Base-by-base conservation (phyloP, 2,329 filamentous ascomycete species). In the Huntiella bhutanensis region DNA sequence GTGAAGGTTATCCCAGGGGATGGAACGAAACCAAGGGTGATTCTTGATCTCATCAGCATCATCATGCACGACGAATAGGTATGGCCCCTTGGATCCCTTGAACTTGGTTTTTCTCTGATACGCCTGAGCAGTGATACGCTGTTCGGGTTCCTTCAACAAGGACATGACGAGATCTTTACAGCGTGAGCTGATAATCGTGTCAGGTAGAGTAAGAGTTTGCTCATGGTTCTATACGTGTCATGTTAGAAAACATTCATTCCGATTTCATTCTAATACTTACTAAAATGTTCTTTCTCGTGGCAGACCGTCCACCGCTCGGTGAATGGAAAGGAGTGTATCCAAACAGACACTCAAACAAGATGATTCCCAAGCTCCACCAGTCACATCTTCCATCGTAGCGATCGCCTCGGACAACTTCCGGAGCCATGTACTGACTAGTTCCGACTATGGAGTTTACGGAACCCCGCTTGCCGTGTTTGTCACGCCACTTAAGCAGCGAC, bases 351-450 rank as follows among this genome's bases (percentile, higher is more conserved):
- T 96, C 88, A 56, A 84, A 96, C 48, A 96, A 63, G 57, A 96
- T 95, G 57, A 96, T 77, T 45, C 86, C 88, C 54, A 96, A 75
- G 62, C 87, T 95, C 88, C 83, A 96, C 85, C 74, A 96, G 62
- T 96, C 88, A 62, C 88, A 96, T 56, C 88, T 73, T 28, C 83
- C 88, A 62, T 96, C 91, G 59, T 96, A 96, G 34, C 71, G 64
- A 42, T 85, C 73, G 22, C 87, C 84, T 53, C 73, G 68, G 49
- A 95, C 79, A 13, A 96, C 83, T 64, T 96, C 91, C 2, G 88
- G 88, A 1, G 91, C 88, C 91, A 95, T 96, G 64, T 96, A 96
- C 58, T 95, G 88, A 58, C 86, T 94, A 2, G 91, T 96, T 2
- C 88, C 88, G 8, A 96, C 88, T 1, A 94, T 77, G 40, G 86